phyloP scores from a whole-genome alignment of 805 yeast species.

The Pichia sporocuriosa region DNA sequence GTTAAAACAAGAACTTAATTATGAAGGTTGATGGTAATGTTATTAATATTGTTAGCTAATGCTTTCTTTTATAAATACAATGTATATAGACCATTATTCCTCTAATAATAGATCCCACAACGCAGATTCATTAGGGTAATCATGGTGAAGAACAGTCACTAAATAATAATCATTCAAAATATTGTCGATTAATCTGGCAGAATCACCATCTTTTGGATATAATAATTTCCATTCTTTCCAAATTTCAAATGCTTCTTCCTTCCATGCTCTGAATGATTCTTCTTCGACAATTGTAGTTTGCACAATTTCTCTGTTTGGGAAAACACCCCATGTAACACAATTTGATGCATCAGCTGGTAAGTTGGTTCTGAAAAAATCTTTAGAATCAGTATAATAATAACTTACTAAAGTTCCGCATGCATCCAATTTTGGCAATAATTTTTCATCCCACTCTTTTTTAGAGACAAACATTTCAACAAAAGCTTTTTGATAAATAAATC shows the following conservation, averaged over 20 bases:
- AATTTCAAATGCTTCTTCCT: conserved; percentile 87
- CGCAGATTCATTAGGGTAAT: conserved; percentile 63
- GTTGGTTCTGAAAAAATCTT: conserved; percentile 55
- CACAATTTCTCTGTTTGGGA: conserved; percentile 81
- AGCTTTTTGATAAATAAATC: conserved; percentile 86
- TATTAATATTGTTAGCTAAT: neutral
- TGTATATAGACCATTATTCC: neutral
- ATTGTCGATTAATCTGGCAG: conserved; percentile 55
- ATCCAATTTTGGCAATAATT: conserved; percentile 46
- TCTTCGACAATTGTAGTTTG: conserved; percentile 91
- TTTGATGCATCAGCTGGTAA: conserved; percentile 50
- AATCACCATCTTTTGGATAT: conserved; percentile 49
- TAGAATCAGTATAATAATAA: conserved; percentile 66
- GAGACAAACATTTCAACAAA: conserved; percentile 88
- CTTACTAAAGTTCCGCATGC: conserved; percentile 45
- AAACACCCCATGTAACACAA: conserved; percentile 97
- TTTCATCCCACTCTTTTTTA: conserved; percentile 57
- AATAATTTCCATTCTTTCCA: conserved; percentile 90
- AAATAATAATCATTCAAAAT: conserved; percentile 61
- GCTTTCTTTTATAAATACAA: neutral
- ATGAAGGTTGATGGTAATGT: conserved; percentile 9
- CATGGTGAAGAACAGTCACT: conserved; percentile 85
- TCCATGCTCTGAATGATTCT: conserved; percentile 93
- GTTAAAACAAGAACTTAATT: conserved; percentile 28
- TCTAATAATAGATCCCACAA: conserved; percentile 63